Percentiles rank a stretch among this genome's conserved stretches.
phyloP scores from a whole-genome alignment of 1,284 basidiomycete species.

The Trametes sp. region DNA sequence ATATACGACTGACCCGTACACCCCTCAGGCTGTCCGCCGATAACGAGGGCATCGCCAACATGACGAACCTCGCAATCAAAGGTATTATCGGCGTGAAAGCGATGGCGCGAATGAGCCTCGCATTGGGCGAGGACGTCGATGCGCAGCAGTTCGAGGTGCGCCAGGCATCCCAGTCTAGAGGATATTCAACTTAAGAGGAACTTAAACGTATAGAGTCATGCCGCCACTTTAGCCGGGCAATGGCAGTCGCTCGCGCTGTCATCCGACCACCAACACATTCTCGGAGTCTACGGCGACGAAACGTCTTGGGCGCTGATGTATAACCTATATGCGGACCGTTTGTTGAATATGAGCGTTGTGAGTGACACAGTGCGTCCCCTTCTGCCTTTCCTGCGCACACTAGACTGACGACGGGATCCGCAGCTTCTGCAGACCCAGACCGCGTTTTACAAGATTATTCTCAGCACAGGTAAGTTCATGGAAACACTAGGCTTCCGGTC shows the following conservation, averaged over 20 bases:
- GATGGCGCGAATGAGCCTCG: conserved; percentile 63
- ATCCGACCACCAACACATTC: conserved; percentile 43
- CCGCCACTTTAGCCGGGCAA: conserved; percentile 32
- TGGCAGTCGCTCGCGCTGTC: conserved; percentile 47
- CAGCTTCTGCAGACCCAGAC: no score
- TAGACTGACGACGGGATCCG: no score
- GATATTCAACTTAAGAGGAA: no score
- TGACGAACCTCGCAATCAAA: conserved; percentile 80
- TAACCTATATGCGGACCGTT: conserved; percentile 70
- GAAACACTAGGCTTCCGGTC: no score
- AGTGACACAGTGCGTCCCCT: conserved; percentile 28
- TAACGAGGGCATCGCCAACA: conserved; percentile 56
- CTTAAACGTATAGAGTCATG: no score
- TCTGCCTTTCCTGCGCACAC: no score
- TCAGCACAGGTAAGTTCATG: no score
- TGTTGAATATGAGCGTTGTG: conserved; percentile 47
- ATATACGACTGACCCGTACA: no score
- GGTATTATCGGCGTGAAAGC: conserved; percentile 72
- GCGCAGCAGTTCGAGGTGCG: no score
- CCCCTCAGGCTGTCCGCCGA: conserved; percentile 49
- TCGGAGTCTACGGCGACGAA: conserved; percentile 52
- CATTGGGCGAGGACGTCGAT: conserved; percentile 51
- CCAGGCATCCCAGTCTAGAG: no score
- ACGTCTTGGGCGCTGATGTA: conserved; percentile 66
- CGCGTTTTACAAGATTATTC: no score